phyloP scores from a whole-genome alignment of 2,329 filamentous ascomycete species.

The Penicillium verrucosum region DNA sequence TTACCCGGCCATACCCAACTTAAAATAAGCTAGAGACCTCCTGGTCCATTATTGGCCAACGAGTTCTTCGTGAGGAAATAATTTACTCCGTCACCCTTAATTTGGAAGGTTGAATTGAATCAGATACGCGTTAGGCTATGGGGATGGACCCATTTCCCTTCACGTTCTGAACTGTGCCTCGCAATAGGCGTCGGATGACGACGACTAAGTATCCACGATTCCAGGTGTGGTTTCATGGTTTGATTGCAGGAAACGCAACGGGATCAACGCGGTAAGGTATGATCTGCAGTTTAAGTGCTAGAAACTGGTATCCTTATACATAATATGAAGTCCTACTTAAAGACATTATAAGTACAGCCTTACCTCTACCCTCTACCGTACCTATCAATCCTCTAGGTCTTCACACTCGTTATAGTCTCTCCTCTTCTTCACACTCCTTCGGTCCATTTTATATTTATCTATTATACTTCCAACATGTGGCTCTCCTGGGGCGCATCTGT shows the following conservation, averaged over 20 bases:
- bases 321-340: too few species aligned
- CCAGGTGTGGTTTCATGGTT: neutral
- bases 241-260: neutral
- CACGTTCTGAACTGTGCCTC: neutral
- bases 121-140: neutral
- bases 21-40: neutral
- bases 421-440: constrained; percentile 1
- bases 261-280: neutral
- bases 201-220: neutral
- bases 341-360: neutral
- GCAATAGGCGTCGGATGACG: neutral
- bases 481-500: constrained; percentile 14
- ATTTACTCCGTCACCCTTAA: neutral
- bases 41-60: neutral
- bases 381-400: neutral
- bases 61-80: neutral
- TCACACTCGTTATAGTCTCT: neutral
- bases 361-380: neutral
- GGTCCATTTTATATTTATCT: neutral
- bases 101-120: neutral
- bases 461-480: constrained; percentile 24
- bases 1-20: constrained; percentile 4
- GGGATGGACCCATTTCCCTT: neutral
- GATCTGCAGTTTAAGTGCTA: neutral
- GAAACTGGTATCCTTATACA: neutral